Conservation (phyloP, 2,329 filamentous ascomycete genomes). For the Cordyceps pruinosa region DNA sequence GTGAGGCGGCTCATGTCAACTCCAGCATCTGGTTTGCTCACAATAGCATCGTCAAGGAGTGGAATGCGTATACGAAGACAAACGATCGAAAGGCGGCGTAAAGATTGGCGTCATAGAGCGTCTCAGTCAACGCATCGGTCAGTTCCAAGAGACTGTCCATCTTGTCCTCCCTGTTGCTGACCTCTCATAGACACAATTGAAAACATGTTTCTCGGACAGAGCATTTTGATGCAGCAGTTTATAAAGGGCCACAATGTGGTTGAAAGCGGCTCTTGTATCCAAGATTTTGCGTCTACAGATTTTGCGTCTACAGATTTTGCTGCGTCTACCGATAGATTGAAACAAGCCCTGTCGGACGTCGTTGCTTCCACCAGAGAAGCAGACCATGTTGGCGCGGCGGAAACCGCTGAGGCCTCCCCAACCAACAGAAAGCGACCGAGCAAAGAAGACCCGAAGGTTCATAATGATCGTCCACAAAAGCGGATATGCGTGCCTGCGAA, state of each 20-base stretch:
- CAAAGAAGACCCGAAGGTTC: background rate
- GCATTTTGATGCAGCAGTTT: slow-evolving; percentile 29
- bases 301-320: background rate
- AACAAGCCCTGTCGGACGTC: background rate
- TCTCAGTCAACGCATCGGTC: slow-evolving; percentile 26
- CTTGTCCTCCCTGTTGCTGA: slow-evolving; percentile 8
- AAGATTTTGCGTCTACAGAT: background rate
- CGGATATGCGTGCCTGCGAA: background rate
- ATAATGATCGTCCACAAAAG: background rate
- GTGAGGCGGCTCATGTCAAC: slow-evolving; percentile 17
- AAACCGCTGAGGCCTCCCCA: background rate
- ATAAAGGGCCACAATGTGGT: slow-evolving; percentile 16
- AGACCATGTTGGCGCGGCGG: background rate
- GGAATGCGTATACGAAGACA: slow-evolving; percentile 30
- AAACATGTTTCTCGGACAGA: slow-evolving; percentile 33
- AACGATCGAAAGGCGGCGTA: slow-evolving; percentile 26
- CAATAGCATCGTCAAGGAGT: slow-evolving; percentile 12
- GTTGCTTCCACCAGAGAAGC: background rate
- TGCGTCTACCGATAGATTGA: background rate
- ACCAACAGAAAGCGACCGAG: background rate
- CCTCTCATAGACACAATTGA: slow-evolving; percentile 22
- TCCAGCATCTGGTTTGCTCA: background rate
- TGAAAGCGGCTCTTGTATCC: background rate
- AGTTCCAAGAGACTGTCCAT: slow-evolving; percentile 12
- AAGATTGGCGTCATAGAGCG: slow-evolving; percentile 29